phyloP scores from a whole-genome alignment of 768 basidiomycete species.

The Lactarius tabidus region DNA sequence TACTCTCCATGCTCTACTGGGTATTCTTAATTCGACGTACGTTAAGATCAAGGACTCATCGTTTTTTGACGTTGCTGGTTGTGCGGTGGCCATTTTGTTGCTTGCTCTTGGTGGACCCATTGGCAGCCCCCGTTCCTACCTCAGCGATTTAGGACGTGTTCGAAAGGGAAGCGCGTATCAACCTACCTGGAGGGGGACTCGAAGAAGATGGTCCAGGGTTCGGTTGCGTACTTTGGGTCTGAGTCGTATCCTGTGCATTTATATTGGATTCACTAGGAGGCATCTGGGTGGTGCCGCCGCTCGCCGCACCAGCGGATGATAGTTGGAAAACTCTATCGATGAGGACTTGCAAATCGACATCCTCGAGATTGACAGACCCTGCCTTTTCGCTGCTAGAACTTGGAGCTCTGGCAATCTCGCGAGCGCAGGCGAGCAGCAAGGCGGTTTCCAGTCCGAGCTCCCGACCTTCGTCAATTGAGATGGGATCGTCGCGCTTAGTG shows the following conservation, averaged over 20 bases:
- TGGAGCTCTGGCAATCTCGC: conserved; percentile 37
- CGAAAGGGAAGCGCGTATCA: background rate
- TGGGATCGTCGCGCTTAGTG: conserved; percentile 47
- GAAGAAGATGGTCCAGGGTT: background rate
- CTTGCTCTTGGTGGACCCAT: background rate
- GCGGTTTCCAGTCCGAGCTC: conserved; percentile 54
- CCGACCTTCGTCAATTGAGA: conserved; percentile 50
- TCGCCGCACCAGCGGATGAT: background rate
- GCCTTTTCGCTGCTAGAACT: too few relatives aligned
- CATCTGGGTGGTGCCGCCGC: too few relatives aligned
- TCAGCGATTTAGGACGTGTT: conserved; percentile 5
- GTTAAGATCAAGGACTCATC: too few relatives aligned
- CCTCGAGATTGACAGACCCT: conserved; percentile 8
- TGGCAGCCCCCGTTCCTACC: background rate
- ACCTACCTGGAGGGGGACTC: conserved; percentile 16
- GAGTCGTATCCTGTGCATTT: too few relatives aligned
- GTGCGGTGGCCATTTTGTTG: conserved; percentile 1
- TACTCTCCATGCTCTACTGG: too few relatives aligned
- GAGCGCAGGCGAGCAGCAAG: conserved; percentile 46
- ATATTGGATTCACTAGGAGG: too few relatives aligned
- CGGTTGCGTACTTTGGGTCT: background rate
- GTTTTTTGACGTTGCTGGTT: too few relatives aligned
- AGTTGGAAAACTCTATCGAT: conserved; percentile 19
- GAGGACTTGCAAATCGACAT: conserved; percentile 5
- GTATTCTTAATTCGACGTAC: too few relatives aligned